Base-by-base conservation (phyloP, 257 asterid genomes). In the Gentiana dahurica region DNA sequence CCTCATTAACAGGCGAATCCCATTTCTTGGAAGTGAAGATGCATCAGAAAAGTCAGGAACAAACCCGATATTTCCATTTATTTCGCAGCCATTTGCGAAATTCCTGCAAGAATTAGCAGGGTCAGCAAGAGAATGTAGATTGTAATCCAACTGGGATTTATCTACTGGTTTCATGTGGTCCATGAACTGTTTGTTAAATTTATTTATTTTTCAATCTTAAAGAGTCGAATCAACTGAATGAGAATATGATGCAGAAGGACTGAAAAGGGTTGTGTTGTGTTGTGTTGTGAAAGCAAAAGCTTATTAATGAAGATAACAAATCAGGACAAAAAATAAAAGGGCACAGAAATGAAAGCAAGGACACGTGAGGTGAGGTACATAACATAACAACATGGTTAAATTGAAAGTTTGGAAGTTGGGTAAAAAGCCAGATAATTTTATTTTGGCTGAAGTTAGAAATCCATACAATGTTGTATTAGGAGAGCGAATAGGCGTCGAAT, bases 321-420 rank as follows among this genome's bases (percentile, higher is more conserved):
- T 8, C 51, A 58, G 36, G 53, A 58, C 53, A 58, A 2, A 39
- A 9, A 32, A 7, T 56, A 1, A 10, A 41, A 5, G 46, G 64
- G 50, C 62, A 44, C 33, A 32, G 53, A 57, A n/a, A 36, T 60
- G 51, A n/a, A 32, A 3, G 10, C 35, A 8, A 41, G 43, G 24
- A 36, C 65, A 62, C 58, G 47, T 13, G 53, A 41, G 46, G 34
- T 52, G 15, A 6, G n/a, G 15, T 10, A 49, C 46, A 36, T 32
- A 12, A 0, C 8, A 4, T 41, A 61, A 52, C 34, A n/a, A n/a
- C 8, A 13, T 2, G 33, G 50, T 11, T 3, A 4, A 41, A 37
- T 55, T 54, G 61, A 11, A n/a, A 46, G 49, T 34, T 15, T 48
- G 45, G 61, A 61, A 63, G 37, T 13, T 47, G 41, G 51, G 32